Evolutionary conservation across 2,329 filamentous ascomycete genomes (phyloP).

Genomic region (Trichoderma guizhouense): DNA sequence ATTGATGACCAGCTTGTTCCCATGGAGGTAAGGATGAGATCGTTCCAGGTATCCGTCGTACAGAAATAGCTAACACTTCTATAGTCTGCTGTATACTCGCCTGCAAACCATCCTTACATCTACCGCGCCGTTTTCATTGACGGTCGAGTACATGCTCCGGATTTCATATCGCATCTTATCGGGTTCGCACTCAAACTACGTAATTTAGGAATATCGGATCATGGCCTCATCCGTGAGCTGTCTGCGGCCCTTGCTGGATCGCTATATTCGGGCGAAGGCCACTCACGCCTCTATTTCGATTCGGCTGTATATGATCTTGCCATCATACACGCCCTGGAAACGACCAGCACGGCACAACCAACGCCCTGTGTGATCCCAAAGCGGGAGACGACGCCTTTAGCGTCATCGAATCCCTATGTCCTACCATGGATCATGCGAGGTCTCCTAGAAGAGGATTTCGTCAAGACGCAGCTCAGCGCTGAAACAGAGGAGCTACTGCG

Average conservation of each 20-base stretch:
- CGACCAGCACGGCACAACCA: constrained; percentile 48
- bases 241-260: constrained; percentile 85
- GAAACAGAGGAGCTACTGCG: constrained; percentile 78
- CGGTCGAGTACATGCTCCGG: constrained; percentile 83
- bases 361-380: constrained; percentile 20
- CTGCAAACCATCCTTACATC: constrained; percentile 85
- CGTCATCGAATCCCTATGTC: constrained; percentile 76
- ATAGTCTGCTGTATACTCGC: constrained; percentile 81
- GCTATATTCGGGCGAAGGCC: constrained; percentile 86
- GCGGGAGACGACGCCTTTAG: constrained; percentile 31
- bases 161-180: constrained; percentile 90
- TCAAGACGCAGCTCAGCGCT: constrained; percentile 71
- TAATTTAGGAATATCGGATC: constrained; percentile 88
- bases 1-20: constrained; percentile 97
- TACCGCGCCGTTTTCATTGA: constrained; percentile 96
- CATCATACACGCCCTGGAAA: constrained; percentile 70
- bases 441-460: constrained; percentile 84
- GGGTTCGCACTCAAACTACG: constrained; percentile 91
- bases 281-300: constrained; percentile 91
- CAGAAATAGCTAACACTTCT: constrained; percentile 21
- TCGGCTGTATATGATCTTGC: constrained; percentile 78
- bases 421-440: constrained; percentile 95
- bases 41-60: neutral
- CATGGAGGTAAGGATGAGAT: constrained; percentile 63
- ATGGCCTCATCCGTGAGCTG: constrained; percentile 87